Base-by-base conservation (phyloP, 1,284 basidiomycete genomes). In the Rhodotorula sp. region DNA sequence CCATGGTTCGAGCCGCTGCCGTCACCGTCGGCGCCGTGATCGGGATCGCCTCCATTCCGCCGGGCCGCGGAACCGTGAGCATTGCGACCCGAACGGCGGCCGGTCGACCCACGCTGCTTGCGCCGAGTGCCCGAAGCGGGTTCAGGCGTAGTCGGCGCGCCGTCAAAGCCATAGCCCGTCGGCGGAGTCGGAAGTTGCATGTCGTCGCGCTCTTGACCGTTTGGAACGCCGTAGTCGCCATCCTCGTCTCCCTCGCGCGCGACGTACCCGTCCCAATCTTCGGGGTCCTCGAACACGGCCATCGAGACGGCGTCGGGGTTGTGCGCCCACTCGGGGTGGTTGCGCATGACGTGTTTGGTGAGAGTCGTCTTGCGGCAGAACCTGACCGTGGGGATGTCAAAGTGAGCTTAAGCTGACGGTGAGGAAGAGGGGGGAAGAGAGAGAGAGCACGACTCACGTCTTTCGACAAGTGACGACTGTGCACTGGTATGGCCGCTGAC, bases 341-440 rank as follows among this genome's bases (percentile, higher is more conserved):
- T 76, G n/a, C 80, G 78, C 29, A 77, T 76, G 57, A 79, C 76
- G 69, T 83, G 82, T 71, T 82, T 82, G 51, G 80, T 81, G 58
- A 83, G 78, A 10, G 82, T 83, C 53, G 82, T 82, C 62, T 82
- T 82, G 64, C 82, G 79, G 71, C 80, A 80, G 75, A 80, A 80
- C 29, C 74, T 77, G 57, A 22, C 29, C 17, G 17, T 1, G 18
- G 22, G 51, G 37, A 10, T 3, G 53, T 26, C 18, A 29, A 24
- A 24, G 61, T 48, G 20, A 53, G 49, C 44, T 20, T 30, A 14
- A 15, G 26, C 1, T 15, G 33, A n/a, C 29, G 29, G 26, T n/a
- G 53, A 29, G 18, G 12, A 20, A 20, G 22, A 33, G 22, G 42
- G 6, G 17, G 29, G 30, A 18, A 8, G 48, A 1, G 29, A 5